These are phyloP conservation scores for Circinella minor DNA, from an alignment of 371 early-diverging fungal species.

Conservation along the genomic window DNA sequence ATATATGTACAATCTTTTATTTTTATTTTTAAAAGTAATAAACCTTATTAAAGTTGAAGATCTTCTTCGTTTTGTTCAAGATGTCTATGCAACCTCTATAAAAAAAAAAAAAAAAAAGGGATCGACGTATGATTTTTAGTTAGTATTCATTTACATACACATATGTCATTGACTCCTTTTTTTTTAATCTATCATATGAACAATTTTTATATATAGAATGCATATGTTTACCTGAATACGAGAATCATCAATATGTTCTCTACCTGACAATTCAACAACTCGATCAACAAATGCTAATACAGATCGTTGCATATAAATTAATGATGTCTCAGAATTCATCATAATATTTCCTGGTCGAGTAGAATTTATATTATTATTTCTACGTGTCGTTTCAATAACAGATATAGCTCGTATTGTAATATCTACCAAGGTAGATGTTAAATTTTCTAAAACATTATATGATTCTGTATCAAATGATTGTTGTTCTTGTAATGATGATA, in stretches of 20 bases:
- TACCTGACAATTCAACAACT: constrained; percentile 41
- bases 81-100: constrained; percentile 25
- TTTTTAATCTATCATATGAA: no score
- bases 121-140: neutral
- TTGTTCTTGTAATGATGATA: neutral
- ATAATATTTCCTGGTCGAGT: constrained; percentile 37
- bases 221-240: constrained; percentile 27
- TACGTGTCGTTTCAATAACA: constrained; percentile 39
- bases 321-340: constrained; percentile 32
- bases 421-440: constrained; percentile 41
- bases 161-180: no score
- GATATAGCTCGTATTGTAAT: constrained; percentile 40
- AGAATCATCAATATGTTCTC: constrained; percentile 31
- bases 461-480: constrained; percentile 9
- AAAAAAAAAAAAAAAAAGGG: neutral
- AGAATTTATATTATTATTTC: neutral
- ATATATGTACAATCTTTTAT: no score
- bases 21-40: no score
- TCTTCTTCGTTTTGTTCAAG: constrained; percentile 23
- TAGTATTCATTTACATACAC: no score
- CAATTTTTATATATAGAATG: no score
- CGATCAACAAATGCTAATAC: constrained; percentile 42
- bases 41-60: constrained; percentile 8
- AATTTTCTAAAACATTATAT: constrained; percentile 27
- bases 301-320: constrained; percentile 43